Evolutionary conservation across 768 basidiomycete genomes (phyloP).

Genomic region (Strobilomyces confusus): DNA sequence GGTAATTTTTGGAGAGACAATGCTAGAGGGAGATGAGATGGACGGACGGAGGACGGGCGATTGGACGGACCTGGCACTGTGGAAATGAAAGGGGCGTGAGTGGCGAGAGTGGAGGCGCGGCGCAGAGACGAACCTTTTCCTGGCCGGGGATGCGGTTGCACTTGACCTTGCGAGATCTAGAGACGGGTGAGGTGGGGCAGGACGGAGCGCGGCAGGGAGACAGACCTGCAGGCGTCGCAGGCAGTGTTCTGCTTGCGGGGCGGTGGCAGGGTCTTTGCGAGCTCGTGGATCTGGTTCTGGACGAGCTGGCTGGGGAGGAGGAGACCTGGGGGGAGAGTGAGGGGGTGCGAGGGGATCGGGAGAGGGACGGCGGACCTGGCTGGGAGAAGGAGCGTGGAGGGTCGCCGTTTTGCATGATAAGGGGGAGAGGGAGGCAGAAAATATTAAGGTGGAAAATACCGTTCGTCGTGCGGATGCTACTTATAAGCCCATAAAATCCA

Average conservation of each 20-base stretch:
- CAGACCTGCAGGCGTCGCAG: constrained; percentile 86
- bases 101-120: constrained; percentile 1
- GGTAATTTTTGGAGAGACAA: constrained; percentile 82
- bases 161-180: constrained; percentile 82
- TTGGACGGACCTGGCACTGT: constrained; percentile 61
- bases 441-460: constrained; percentile 25
- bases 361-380: constrained; percentile 19
- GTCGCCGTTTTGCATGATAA: constrained; percentile 32
- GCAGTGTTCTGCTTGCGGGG: constrained; percentile 91
- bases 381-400: constrained; percentile 32
- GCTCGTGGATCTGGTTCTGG: constrained; percentile 80
- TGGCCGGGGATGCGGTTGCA: constrained; percentile 80
- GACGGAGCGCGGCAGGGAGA: background rate
- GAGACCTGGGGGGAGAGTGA: constrained; percentile 41
- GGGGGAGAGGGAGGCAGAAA: constrained; percentile 18
- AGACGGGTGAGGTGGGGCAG: background rate
- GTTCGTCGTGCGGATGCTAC: constrained; percentile 15
- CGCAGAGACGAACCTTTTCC: constrained; percentile 58
- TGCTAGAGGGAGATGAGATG: constrained; percentile 45
- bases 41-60: constrained; percentile 8
- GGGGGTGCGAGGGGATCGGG: background rate
- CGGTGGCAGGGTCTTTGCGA: constrained; percentile 76
- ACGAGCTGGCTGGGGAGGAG: constrained; percentile 60
- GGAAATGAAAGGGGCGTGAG: constrained; percentile 20
- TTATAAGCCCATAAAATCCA: constrained; percentile 21